These are phyloP conservation scores for Phytophthora citrophthora DNA, from an alignment of 352 stramenopile species.

Conservation along the genomic window DNA sequence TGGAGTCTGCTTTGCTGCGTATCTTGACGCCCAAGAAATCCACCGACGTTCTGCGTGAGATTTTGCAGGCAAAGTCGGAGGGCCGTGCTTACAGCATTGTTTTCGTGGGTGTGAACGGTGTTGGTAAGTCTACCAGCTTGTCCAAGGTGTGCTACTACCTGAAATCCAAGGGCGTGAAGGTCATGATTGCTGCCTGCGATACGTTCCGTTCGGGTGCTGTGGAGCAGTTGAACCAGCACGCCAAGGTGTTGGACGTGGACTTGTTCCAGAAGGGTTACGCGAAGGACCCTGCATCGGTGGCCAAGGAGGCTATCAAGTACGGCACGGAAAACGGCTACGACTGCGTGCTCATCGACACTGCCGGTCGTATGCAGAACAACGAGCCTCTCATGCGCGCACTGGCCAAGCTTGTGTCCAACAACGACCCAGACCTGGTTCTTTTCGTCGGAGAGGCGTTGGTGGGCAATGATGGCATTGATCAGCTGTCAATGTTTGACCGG, in stretches of 20 bases:
- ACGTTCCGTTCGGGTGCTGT: slow-evolving; percentile 99
- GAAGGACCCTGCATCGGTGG: slow-evolving; percentile 96
- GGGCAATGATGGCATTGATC: slow-evolving; percentile 98
- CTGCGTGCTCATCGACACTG: slow-evolving; percentile 98
- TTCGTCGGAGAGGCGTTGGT: slow-evolving; percentile 99
- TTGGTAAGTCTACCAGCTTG: slow-evolving; percentile 98
- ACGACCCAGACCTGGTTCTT: slow-evolving; percentile 97
- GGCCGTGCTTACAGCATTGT: slow-evolving; percentile 97
- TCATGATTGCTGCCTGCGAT: slow-evolving; percentile 97
- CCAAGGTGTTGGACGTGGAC: slow-evolving; percentile 95
- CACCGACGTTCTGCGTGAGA: slow-evolving; percentile 96
- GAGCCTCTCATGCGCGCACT: slow-evolving; percentile 98
- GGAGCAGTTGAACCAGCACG: slow-evolving; percentile 98
- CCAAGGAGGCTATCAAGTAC: slow-evolving; percentile 95
- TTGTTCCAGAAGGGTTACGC: slow-evolving; percentile 97
- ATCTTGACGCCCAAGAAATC: slow-evolving; percentile 96
- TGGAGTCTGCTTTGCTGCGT: slow-evolving; percentile 94
- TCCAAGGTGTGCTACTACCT: slow-evolving; percentile 99
- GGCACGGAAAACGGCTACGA: slow-evolving; percentile 94
- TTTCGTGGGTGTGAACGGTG: slow-evolving; percentile 99
- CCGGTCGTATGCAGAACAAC: slow-evolving; percentile 99
- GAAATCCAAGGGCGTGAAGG: slow-evolving; percentile 96
- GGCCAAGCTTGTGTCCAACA: slow-evolving; percentile 97
- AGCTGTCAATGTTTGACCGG: slow-evolving; percentile 96
- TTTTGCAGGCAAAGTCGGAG: slow-evolving; percentile 87